Conservation (phyloP, 352 stramenopile genomes). For the Pythium angustatum region DNA sequence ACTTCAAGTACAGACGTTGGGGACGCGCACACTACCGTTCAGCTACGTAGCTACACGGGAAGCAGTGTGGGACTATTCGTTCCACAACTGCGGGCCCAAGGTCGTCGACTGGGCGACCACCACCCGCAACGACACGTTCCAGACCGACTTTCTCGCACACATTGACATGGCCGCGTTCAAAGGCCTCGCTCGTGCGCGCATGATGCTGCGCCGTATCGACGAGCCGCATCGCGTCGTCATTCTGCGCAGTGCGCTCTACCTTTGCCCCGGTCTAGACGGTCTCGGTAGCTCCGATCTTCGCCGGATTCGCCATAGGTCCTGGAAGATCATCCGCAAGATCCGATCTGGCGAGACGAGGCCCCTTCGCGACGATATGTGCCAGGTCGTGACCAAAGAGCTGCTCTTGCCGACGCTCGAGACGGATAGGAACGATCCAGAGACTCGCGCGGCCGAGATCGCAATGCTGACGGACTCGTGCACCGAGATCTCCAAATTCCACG, state of each 20-base stretch:
- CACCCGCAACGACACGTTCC: background rate
- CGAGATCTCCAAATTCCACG: conserved; percentile 1
- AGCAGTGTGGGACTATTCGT: conserved; percentile 7
- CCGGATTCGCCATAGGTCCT: conserved; percentile 9
- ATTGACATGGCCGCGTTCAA: conserved; percentile 3
- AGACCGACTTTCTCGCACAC: conserved; percentile 7
- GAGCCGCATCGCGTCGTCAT: conserved; percentile 4
- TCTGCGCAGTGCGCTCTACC: conserved; percentile 2
- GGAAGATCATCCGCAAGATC: conserved; percentile 7
- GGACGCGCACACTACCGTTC: conserved; percentile 16
- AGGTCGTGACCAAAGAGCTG: background rate
- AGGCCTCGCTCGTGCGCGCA: background rate
- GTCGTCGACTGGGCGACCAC: background rate
- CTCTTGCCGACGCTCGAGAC: background rate
- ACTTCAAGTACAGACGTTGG: background rate
- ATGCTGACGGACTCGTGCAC: background rate
- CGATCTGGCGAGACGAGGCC: background rate
- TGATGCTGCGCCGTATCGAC: conserved; percentile 7
- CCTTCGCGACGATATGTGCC: background rate
- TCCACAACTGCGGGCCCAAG: background rate
- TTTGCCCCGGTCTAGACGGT: background rate
- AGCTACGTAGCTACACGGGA: background rate
- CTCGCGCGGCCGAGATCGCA: background rate
- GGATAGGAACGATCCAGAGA: background rate
- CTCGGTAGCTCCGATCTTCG: background rate